Conservation (phyloP, 257 asterid genomes). For the Phtheirospermum japonicum region DNA sequence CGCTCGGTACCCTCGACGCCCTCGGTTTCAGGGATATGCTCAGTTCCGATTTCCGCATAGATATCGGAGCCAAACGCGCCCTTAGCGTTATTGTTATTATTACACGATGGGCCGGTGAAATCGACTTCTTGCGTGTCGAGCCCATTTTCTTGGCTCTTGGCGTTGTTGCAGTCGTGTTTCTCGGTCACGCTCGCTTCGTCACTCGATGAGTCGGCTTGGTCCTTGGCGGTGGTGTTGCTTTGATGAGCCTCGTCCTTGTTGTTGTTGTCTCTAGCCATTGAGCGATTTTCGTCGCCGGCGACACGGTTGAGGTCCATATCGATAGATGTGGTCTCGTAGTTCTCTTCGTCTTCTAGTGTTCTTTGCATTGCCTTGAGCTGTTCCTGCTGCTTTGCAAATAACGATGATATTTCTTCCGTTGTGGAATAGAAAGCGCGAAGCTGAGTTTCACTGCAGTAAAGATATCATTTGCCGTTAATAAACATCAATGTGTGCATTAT, state of each 20-base stretch:
- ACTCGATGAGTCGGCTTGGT: slow-evolving; percentile 45
- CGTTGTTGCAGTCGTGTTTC: slow-evolving; percentile 71
- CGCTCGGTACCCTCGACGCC: slow-evolving; percentile 54
- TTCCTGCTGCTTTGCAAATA: slow-evolving; percentile 86
- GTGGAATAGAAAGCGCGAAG: slow-evolving; percentile 97
- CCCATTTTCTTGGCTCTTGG: slow-evolving; percentile 50
- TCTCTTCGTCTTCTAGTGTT: slow-evolving; percentile 90
- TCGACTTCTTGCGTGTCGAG: slow-evolving; percentile 88
- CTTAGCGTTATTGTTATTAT: slow-evolving; percentile 26
- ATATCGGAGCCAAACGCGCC: slow-evolving; percentile 86
- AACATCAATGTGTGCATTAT: slow-evolving; percentile 13
- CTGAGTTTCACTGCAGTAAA: slow-evolving; percentile 81
- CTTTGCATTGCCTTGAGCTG: slow-evolving; percentile 97
- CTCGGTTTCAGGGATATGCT: slow-evolving; percentile 57
- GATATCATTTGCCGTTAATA: slow-evolving; percentile 11
- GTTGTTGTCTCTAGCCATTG: slow-evolving; percentile 32
- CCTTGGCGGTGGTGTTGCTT: slow-evolving; percentile 39
- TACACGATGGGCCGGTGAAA: slow-evolving; percentile 38
- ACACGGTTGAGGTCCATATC: slow-evolving; percentile 59
- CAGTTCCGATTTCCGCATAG: slow-evolving; percentile 54
- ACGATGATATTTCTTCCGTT: slow-evolving; percentile 81
- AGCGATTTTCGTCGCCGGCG: slow-evolving; percentile 25
- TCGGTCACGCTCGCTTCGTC: slow-evolving; percentile 78
- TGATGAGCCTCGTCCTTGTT: slow-evolving; percentile 35
- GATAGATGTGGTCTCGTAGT: slow-evolving; percentile 59